Evolutionary conservation across 1,139 yeast species (phyloP).

Genomic region (Suhomyces chickasaworum): DNA sequence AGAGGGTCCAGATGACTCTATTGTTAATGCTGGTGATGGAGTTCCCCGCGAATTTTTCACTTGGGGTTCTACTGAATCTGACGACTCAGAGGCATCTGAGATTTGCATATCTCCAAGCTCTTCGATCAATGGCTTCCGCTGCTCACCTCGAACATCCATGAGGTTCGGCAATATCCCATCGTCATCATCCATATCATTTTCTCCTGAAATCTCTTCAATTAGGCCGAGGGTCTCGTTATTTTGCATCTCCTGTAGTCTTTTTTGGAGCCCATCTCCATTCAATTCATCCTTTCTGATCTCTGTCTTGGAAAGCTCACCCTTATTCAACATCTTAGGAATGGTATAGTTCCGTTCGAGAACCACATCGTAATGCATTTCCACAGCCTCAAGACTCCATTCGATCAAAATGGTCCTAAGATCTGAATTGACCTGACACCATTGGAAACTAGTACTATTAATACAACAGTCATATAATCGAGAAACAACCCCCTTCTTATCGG

Average conservation of each 20-base stretch:
- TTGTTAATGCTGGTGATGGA: neutral
- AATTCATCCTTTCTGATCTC: slow-evolving; percentile 36
- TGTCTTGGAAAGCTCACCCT: slow-evolving; percentile 52
- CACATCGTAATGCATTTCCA: slow-evolving; percentile 52
- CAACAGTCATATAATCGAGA: slow-evolving; percentile 79
- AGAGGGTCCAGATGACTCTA: neutral
- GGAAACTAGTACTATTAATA: slow-evolving; percentile 59
- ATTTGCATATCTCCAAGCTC: slow-evolving; percentile 37
- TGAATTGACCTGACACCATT: slow-evolving; percentile 59
- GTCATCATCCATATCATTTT: slow-evolving; percentile 10
- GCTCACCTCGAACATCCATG: slow-evolving; percentile 21
- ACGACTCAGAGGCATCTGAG: slow-evolving; percentile 10
- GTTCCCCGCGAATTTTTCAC: neutral
- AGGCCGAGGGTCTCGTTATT: slow-evolving; percentile 45
- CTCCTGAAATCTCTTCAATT: slow-evolving; percentile 37
- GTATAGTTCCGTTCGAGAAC: slow-evolving; percentile 44
- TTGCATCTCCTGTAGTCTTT: slow-evolving; percentile 34
- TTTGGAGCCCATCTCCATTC: slow-evolving; percentile 35
- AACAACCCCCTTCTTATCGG: slow-evolving; percentile 68
- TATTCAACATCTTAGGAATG: slow-evolving; percentile 63
- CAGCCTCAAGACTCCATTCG: slow-evolving; percentile 70
- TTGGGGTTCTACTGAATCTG: neutral
- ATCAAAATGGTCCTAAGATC: slow-evolving; percentile 52
- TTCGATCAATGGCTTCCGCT: slow-evolving; percentile 38
- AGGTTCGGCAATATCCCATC: slow-evolving; percentile 22